Evolutionary conservation across 495 filamentous ascomycete genomes (phyloP).

Genomic region (Pseudomonodictys pantanalensis): DNA sequence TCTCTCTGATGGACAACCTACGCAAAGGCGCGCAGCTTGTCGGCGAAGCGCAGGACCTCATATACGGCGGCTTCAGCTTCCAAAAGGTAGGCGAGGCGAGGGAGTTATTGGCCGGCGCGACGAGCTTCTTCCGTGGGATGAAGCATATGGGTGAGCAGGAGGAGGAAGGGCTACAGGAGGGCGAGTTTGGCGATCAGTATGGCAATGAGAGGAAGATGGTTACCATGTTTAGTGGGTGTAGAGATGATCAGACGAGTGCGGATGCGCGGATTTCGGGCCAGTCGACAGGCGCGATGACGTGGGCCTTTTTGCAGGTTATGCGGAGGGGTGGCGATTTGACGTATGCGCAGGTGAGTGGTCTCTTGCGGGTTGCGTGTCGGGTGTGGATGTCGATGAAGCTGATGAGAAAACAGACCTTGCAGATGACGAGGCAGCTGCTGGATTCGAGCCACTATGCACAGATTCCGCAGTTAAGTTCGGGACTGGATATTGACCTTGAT

Average conservation of each 20-base stretch:
- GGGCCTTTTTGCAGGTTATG: slow-evolving; percentile 56
- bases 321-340: slow-evolving; percentile 49
- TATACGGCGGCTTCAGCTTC: slow-evolving; percentile 54
- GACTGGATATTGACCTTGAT: slow-evolving; percentile 21
- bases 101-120: slow-evolving; percentile 53
- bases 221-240: slow-evolving; percentile 60
- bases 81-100: slow-evolving; percentile 52
- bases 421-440: slow-evolving; percentile 49
- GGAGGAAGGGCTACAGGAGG: slow-evolving; percentile 47
- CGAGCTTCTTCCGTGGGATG: slow-evolving; percentile 53
- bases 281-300: slow-evolving; percentile 55
- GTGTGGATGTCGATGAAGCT: slow-evolving; percentile 14
- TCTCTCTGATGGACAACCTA: slow-evolving; percentile 55
- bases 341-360: slow-evolving; percentile 48
- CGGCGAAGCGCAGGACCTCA: slow-evolving; percentile 45
- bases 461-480: slow-evolving; percentile 48
- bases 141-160: slow-evolving; percentile 47
- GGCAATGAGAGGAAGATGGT: slow-evolving; percentile 53
- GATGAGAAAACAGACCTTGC: slow-evolving; percentile 33
- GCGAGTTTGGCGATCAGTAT: slow-evolving; percentile 52
- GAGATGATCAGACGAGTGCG: slow-evolving; percentile 59
- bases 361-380: not conserved
- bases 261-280: slow-evolving; percentile 55
- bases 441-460: slow-evolving; percentile 50
- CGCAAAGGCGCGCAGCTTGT: slow-evolving; percentile 52